Conservation (phyloP, 2,329 filamentous ascomycete species). For the Penicillium olsonii region DNA sequence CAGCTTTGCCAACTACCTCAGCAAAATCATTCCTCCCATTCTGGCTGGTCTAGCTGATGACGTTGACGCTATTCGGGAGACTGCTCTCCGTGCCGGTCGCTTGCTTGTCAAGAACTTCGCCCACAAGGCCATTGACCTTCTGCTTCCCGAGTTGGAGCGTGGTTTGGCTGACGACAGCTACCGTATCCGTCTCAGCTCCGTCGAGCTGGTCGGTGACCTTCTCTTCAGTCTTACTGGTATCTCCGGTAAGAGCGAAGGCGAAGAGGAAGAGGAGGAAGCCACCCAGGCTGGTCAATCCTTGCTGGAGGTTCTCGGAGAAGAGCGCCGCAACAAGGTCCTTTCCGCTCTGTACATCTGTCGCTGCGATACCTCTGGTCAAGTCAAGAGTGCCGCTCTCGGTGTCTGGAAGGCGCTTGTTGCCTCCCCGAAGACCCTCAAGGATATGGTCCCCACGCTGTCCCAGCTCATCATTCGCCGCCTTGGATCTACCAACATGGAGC, state of each 20-base stretch:
- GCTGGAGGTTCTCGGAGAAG: slow-evolving; percentile 89
- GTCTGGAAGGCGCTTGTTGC: slow-evolving; percentile 98
- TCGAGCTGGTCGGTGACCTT: slow-evolving; percentile 93
- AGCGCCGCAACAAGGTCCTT: slow-evolving; percentile 94
- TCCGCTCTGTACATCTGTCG: slow-evolving; percentile 98
- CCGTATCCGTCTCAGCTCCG: slow-evolving; percentile 95
- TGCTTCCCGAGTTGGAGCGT: slow-evolving; percentile 91
- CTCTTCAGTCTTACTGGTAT: slow-evolving; percentile 98
- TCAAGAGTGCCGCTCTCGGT: slow-evolving; percentile 82
- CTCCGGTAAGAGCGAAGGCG: slow-evolving; percentile 74
- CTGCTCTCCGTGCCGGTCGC: slow-evolving; percentile 88
- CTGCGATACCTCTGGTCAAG: slow-evolving; percentile 90
- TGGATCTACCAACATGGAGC: slow-evolving; percentile 95
- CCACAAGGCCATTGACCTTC: slow-evolving; percentile 86
- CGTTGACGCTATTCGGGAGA: slow-evolving; percentile 93
- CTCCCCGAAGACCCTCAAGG: slow-evolving; percentile 87
- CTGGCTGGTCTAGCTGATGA: slow-evolving; percentile 93
- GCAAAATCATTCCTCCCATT: slow-evolving; percentile 93
- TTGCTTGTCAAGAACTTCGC: slow-evolving; percentile 98
- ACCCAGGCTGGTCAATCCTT: slow-evolving; percentile 91
- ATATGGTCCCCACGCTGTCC: slow-evolving; percentile 90
- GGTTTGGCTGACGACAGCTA: slow-evolving; percentile 97
- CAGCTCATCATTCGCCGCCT: slow-evolving; percentile 92
- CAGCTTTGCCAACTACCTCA: slow-evolving; percentile 94
- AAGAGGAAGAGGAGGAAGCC: slow-evolving; percentile 73